Conservation (phyloP, 139 green algal species). For the Pseudopediastrum boryanum region DNA sequence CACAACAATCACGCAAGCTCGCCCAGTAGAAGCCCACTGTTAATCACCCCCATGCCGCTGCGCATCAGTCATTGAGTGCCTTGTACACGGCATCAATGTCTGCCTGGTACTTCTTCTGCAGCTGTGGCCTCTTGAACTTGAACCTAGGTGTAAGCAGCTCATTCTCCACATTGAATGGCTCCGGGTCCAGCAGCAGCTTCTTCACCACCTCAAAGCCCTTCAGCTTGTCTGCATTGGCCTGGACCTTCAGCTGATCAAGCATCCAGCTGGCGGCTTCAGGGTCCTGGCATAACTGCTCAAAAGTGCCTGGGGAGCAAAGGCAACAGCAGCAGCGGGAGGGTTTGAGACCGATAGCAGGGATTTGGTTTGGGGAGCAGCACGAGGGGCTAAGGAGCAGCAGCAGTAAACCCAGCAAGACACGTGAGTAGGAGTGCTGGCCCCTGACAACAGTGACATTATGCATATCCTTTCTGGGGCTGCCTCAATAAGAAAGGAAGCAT, state of each 20-base stretch:
- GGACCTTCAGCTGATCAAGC: constrained; percentile 45
- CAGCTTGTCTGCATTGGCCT: constrained; percentile 86
- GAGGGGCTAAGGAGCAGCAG: too few species aligned
- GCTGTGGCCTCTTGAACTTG: constrained; percentile 63
- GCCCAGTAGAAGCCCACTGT: too few species aligned
- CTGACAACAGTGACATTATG: too few species aligned
- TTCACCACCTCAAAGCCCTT: constrained; percentile 84
- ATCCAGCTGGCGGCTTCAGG: constrained; percentile 34
- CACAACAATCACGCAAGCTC: too few species aligned
- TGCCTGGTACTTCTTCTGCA: constrained; percentile 41
- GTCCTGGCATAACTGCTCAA: constrained; percentile 50
- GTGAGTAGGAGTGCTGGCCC: neutral
- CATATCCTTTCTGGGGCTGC: neutral
- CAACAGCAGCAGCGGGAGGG: too few species aligned
- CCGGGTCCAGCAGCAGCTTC: constrained; percentile 56
- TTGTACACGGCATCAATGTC: constrained; percentile 71
- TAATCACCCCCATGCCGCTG: neutral
- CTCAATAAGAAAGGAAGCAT: too few species aligned
- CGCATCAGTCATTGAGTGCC: neutral
- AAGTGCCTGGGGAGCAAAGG: neutral
- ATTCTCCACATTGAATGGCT: constrained; percentile 74
- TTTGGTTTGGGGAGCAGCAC: neutral
- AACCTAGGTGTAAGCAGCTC: constrained; percentile 83
- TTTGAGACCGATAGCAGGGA: neutral
- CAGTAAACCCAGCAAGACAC: neutral